Evolutionary conservation across 805 yeast species (phyloP).

Genomic region (Danielia reshetovae): DNA sequence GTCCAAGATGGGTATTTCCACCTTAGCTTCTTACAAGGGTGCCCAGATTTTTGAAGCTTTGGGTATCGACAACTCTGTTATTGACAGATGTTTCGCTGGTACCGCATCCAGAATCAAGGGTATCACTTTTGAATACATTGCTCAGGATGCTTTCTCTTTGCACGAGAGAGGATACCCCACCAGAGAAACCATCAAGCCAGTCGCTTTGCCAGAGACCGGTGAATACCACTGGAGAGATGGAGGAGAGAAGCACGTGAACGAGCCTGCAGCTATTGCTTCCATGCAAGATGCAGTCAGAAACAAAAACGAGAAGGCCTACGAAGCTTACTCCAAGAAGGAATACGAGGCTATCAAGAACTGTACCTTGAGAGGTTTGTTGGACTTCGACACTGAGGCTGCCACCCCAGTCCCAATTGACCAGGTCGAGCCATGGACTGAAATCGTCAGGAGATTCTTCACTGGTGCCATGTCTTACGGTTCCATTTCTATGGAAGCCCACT

Average conservation of each 20-base stretch:
- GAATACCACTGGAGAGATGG: slow-evolving; percentile 99
- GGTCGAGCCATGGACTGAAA: slow-evolving; percentile 99
- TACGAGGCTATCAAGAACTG: slow-evolving; percentile 88
- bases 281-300: slow-evolving; percentile 98
- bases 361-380: slow-evolving; percentile 90
- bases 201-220: slow-evolving; percentile 87
- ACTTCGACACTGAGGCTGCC: slow-evolving; percentile 74
- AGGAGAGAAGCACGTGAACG: slow-evolving; percentile 92
- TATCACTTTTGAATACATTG: slow-evolving; percentile 90
- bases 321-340: slow-evolving; percentile 83
- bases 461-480: slow-evolving; percentile 99
- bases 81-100: slow-evolving; percentile 93
- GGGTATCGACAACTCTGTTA: slow-evolving; percentile 92
- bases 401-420: slow-evolving; percentile 89
- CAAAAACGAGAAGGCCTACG: slow-evolving; percentile 91
- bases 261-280: slow-evolving; percentile 91
- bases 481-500: slow-evolving; percentile 97
- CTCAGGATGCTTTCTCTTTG: slow-evolving; percentile 92
- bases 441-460: slow-evolving; percentile 94
- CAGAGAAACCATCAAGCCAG: slow-evolving; percentile 64
- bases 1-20: slow-evolving; percentile 99
- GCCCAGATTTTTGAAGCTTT: slow-evolving; percentile 97
- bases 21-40: slow-evolving; percentile 97
- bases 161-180: slow-evolving; percentile 91
- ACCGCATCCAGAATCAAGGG: slow-evolving; percentile 97